These are phyloP conservation scores for Tubosaeta sp. DNA, from an alignment of 768 basidiomycete species.

Conservation along the genomic window DNA sequence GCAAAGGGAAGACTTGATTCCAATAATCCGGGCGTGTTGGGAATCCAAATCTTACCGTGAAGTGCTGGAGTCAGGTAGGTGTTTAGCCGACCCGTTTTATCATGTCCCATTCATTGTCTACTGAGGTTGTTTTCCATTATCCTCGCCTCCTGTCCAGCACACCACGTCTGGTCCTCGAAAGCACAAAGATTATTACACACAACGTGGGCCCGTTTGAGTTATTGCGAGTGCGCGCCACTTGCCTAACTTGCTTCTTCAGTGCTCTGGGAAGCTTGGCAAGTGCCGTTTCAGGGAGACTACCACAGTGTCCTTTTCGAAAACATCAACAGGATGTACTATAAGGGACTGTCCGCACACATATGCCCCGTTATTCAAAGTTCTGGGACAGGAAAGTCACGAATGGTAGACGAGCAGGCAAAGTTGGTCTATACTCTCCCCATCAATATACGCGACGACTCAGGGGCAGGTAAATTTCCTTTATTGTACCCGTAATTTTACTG, in stretches of 20 bases:
- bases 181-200: background rate
- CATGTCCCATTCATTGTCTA: background rate
- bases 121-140: background rate
- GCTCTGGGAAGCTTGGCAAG: background rate
- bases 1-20: no score
- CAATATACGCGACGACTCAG: background rate
- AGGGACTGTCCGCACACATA: background rate
- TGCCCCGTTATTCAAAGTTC: slow-evolving; percentile 1
- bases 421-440: slow-evolving; percentile 3
- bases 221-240: no score
- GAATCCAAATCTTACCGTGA: background rate
- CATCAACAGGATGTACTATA: background rate
- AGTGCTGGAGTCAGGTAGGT: background rate
- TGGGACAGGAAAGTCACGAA: slow-evolving; percentile 4
- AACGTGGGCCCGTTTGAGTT: background rate
- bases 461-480: background rate
- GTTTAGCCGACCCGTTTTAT: background rate
- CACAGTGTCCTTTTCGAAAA: background rate
- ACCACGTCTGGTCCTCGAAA: background rate
- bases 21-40: background rate
- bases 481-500: background rate
- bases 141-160: background rate
- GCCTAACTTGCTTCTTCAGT: background rate
- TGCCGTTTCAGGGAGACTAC: background rate
- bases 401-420: slow-evolving; percentile 8